Conservation (phyloP, 257 asterid species). For the Solanum chiquidenum region DNA sequence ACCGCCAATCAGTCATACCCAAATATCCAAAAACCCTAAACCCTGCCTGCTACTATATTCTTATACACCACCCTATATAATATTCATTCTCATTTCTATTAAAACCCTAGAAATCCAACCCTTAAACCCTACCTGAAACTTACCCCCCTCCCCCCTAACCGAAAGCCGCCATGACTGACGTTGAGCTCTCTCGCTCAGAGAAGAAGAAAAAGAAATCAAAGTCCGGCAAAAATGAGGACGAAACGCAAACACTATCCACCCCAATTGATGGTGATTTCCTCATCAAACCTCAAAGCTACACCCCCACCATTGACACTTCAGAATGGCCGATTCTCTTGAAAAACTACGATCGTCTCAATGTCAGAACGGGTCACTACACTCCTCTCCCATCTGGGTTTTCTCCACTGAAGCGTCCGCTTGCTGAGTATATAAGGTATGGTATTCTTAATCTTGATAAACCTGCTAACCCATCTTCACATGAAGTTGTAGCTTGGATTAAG, state of each 20-base stretch:
- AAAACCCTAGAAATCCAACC: conserved; percentile 26
- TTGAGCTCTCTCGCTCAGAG: conserved; percentile 51
- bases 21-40: background rate
- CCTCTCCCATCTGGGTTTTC: conserved; percentile 83
- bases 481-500: conserved; percentile 93
- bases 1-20: background rate
- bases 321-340: conserved; percentile 89
- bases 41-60: background rate
- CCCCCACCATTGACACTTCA: conserved; percentile 77
- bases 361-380: conserved; percentile 93
- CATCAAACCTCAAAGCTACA: conserved; percentile 75
- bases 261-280: conserved; percentile 27
- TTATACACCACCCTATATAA: background rate
- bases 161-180: conserved; percentile 52
- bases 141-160: background rate
- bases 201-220: conserved; percentile 66
- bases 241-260: conserved; percentile 3
- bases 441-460: conserved; percentile 79
- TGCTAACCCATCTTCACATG: conserved; percentile 87
- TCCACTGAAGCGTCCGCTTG: conserved; percentile 71
- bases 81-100: background rate
- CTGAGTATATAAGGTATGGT: conserved; percentile 77
- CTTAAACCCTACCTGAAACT: conserved; percentile 9
- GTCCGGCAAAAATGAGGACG: conserved; percentile 7
- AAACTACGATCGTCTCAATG: conserved; percentile 61